A percentile compares a stretch with the other conserved stretches of the same genome.
Conservation (phyloP, 768 basidiomycete genomes). For the Pleurotus tuber-regium region DNA sequence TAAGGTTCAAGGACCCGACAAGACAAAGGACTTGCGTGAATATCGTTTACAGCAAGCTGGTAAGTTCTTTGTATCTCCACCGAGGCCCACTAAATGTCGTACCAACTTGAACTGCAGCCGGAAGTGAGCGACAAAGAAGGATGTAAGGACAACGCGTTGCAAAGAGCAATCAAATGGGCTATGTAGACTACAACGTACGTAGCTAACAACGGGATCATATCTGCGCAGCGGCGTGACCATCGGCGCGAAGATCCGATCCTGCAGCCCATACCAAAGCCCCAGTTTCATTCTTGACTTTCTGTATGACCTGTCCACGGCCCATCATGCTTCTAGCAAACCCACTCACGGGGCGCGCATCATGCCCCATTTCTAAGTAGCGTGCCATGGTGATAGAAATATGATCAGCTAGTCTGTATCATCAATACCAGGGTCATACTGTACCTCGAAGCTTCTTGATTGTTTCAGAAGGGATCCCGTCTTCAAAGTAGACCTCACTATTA, state of each 20-base stretch:
- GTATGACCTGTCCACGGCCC: slow-evolving; percentile 90
- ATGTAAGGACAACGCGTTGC: slow-evolving; percentile 40
- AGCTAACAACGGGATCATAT: slow-evolving; percentile 43
- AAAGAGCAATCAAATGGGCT: neutral
- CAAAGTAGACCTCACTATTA: slow-evolving; percentile 86
- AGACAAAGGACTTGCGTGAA: slow-evolving; percentile 78
- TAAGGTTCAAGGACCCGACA: slow-evolving; percentile 72
- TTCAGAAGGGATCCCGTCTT: slow-evolving; percentile 70
- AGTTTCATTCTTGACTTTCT: slow-evolving; percentile 63
- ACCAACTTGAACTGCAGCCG: slow-evolving; percentile 36
- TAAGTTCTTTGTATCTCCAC: slow-evolving; percentile 23
- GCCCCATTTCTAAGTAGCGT: slow-evolving; percentile 75
- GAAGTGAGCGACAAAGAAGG: slow-evolving; percentile 62
- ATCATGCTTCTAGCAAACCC: slow-evolving; percentile 65
- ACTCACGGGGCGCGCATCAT: slow-evolving; percentile 63
- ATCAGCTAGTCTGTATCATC: neutral
- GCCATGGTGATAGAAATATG: slow-evolving; percentile 4
- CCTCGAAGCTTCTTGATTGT: slow-evolving; percentile 69
- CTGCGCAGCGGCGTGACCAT: slow-evolving; percentile 86
- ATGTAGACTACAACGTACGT: neutral
- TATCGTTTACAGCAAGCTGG: slow-evolving; percentile 71
- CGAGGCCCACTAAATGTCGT: neutral
- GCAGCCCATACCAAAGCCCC: slow-evolving; percentile 90
- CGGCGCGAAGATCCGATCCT: slow-evolving; percentile 85
- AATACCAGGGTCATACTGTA: slow-evolving; percentile 26